These are phyloP conservation scores for Camellia lanceoleosa DNA, from an alignment of 148 eudicot genomes.

Conservation along the genomic window DNA sequence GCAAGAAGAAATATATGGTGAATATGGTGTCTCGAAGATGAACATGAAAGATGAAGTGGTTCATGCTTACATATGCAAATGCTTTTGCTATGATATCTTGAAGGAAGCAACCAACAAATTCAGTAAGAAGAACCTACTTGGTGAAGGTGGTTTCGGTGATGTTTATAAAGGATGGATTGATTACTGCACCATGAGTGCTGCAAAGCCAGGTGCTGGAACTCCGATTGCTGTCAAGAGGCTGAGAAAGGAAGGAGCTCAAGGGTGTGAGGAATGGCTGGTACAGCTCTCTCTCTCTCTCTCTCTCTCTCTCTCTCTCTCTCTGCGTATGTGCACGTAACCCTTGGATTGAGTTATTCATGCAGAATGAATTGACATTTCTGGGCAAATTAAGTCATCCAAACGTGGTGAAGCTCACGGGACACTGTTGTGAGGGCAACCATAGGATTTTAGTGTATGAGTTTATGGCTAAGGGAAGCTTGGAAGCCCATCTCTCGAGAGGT, in stretches of 20 bases:
- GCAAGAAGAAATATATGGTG: not conserved
- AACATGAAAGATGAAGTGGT: not conserved
- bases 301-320: too few species aligned
- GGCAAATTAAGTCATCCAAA: slow-evolving; percentile 16
- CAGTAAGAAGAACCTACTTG: slow-evolving; percentile 10
- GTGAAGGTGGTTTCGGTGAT: slow-evolving; percentile 17
- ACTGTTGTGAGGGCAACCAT: slow-evolving; percentile 6
- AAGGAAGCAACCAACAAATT: slow-evolving; percentile 17
- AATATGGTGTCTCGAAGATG: not conserved
- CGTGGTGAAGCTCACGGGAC: slow-evolving; percentile 22
- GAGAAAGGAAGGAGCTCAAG: slow-evolving; percentile 17
- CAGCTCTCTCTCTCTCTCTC: slow-evolving; percentile 6
- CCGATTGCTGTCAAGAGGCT: slow-evolving; percentile 20
- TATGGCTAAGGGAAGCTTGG: slow-evolving; percentile 22
- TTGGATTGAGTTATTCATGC: not conserved
- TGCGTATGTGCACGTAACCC: not conserved
- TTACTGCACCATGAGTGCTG: slow-evolving; percentile 10
- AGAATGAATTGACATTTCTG: slow-evolving; percentile 17
- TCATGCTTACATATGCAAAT: not conserved
- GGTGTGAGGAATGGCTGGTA: slow-evolving; percentile 22
- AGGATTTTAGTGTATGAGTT: slow-evolving; percentile 17
- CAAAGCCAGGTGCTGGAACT: slow-evolving; percentile 11
- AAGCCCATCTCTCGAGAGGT: slow-evolving; percentile 16
- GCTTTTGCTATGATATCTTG: slow-evolving; percentile 5
- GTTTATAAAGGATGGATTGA: slow-evolving; percentile 23